Percentiles rank a stretch among this genome's conserved stretches.
Conservation (phyloP, 2,329 filamentous ascomycete species). For the Arthrocladium fulminans region DNA sequence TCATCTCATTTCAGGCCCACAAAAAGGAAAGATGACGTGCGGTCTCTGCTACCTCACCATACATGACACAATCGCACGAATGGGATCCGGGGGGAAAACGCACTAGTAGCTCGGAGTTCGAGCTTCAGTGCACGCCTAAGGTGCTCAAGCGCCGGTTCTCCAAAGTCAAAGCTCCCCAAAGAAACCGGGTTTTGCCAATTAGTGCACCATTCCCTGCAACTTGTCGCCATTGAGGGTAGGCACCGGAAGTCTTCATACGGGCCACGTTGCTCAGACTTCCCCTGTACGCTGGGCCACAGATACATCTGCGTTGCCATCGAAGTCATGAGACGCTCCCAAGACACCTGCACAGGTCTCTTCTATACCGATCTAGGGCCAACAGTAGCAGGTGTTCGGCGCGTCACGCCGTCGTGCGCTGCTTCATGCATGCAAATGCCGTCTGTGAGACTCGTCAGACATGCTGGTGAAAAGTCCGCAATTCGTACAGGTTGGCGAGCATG, state of each 20-base stretch:
- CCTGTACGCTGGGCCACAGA: neutral
- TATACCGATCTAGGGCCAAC: neutral
- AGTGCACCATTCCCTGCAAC: neutral
- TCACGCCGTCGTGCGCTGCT: neutral
- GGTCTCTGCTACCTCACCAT: no score
- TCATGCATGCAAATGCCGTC: neutral
- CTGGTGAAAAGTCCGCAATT: neutral
- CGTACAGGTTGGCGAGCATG: no score
- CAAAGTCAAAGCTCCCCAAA: no score
- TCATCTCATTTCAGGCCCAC: neutral
- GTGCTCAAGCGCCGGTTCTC: no score
- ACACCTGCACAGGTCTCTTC: neutral
- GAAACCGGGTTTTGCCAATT: no score
- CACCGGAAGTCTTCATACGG: neutral
- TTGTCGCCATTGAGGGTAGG: neutral
- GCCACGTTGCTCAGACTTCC: slow-evolving; percentile 2
- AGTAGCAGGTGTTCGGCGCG: slow-evolving; percentile 1
- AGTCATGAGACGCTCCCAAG: neutral
- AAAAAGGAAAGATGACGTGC: neutral
- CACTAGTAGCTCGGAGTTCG: no score
- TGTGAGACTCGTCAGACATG: neutral
- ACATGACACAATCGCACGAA: no score
- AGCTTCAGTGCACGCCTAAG: no score
- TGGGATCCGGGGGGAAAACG: no score
- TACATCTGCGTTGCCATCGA: neutral